Evolutionary conservation across 176 grass and related monocot species (phyloP).

Genomic region (Triticum dicoccoides): DNA sequence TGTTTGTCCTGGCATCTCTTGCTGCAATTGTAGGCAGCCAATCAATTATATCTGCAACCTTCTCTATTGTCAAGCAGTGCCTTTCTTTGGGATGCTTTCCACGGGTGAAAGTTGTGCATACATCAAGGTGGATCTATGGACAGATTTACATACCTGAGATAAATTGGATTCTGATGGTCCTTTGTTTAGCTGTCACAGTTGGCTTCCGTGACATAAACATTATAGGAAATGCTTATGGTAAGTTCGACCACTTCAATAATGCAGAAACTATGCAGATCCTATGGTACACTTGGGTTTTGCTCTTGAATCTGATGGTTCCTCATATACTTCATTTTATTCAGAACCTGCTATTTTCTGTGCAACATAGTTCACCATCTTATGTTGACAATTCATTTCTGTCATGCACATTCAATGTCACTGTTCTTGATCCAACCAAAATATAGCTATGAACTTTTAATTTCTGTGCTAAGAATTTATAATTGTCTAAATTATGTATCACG

Average conservation of each 20-base stretch:
- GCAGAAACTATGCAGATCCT: background rate
- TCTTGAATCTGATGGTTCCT: background rate
- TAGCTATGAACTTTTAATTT: background rate
- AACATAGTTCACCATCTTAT: background rate
- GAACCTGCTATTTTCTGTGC: background rate
- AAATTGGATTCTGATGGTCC: constrained; percentile 79
- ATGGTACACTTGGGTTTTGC: background rate
- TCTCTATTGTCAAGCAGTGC: constrained; percentile 78
- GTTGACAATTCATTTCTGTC: background rate
- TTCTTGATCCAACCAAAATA: background rate
- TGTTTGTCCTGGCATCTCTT: constrained; percentile 71
- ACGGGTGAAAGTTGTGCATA: constrained; percentile 72
- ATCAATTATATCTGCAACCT: constrained; percentile 76
- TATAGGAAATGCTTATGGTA: constrained; percentile 86
- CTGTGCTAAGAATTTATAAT: background rate
- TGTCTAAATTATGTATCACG: background rate
- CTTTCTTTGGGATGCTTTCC: constrained; percentile 76
- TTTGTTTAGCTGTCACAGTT: constrained; percentile 59
- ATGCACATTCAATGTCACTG: background rate
- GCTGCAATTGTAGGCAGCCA: constrained; percentile 75
- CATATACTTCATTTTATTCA: background rate
- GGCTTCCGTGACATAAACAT: constrained; percentile 55
- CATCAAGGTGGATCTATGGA: constrained; percentile 73
- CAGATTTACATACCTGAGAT: constrained; percentile 92
- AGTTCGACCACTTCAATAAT: constrained; percentile 27